A percentile compares a stretch with the other conserved stretches of the same genome.
These are phyloP conservation scores for Garcia nutans DNA, from an alignment of 345 rosid species.

Conservation along the genomic window DNA sequence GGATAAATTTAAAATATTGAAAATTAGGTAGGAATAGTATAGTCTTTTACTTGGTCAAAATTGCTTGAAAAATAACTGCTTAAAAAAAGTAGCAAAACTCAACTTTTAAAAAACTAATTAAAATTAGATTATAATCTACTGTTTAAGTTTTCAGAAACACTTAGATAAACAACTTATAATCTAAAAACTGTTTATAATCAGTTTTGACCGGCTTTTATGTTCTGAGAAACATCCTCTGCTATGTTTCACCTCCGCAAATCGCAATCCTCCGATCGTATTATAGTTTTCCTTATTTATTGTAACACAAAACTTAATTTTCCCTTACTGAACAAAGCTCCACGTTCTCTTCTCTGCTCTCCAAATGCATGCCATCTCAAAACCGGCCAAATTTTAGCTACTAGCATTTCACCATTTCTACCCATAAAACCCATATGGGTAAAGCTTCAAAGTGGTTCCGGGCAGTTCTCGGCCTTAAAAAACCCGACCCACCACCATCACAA, in stretches of 20 bases:
- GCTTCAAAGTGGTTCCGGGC: constrained; percentile 76
- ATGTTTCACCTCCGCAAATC: not conserved
- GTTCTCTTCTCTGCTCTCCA: constrained; percentile 4
- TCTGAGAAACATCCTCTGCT: too few species aligned
- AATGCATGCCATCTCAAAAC: constrained; percentile 14
- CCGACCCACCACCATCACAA: constrained; percentile 37
- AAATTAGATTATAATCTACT: too few species aligned
- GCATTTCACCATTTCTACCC: not conserved
- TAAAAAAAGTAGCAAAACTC: too few species aligned
- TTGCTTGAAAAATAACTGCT: too few species aligned
- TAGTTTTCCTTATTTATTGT: not conserved
- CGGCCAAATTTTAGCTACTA: not conserved
- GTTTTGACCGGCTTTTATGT: too few species aligned
- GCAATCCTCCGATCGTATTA: not conserved
- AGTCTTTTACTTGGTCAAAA: too few species aligned
- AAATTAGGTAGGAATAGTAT: too few species aligned
- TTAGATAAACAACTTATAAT: too few species aligned
- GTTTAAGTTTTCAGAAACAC: too few species aligned
- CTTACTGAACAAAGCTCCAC: not conserved
- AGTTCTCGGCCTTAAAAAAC: constrained; percentile 66
- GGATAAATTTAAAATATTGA: too few species aligned
- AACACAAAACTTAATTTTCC: not conserved
- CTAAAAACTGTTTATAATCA: too few species aligned
- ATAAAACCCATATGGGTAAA: constrained; percentile 55
- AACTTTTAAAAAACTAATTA: too few species aligned